Evolutionary conservation across 1,139 yeast genomes (phyloP), one percentile per base, ranked within the genome.

Genomic region (Ashbya aceris): DNA sequence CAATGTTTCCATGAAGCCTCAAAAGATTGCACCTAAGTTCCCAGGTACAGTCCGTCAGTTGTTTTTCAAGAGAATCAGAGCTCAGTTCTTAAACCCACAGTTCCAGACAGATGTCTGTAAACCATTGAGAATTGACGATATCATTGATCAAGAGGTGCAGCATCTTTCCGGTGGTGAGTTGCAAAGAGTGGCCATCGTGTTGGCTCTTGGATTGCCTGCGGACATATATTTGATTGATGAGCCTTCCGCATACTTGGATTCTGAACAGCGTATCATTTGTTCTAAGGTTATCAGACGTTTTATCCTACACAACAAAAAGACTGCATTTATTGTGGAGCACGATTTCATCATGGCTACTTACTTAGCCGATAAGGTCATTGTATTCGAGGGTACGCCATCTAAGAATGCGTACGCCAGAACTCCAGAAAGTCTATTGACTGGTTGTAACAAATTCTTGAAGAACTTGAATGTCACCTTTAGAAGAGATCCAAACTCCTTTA

Each of bases 271-370:
- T 86, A 86, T 91, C 62, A 83, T 91, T 55, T 93, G 98, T 73
- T 84, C 98, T 46, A 91, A 91, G 73, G 98, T 91, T 53, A 93
- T 91, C 61, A 84, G 96, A 76, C 83, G 96, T 68, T 91, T 86
- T 63, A 85, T 93, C 60, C 73, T 91, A 64, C 98, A 91, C 65
- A 79, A 96, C 54, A 89, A 91, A 73, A 91, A 89, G 75, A 87
- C 98, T 38, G 98, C 98, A 8, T 91, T 91, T 64, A 74, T 91
- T 58, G 99, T 91, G 48, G 99, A 91, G 81, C 99, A 91, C 80
- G 99, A 91, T 79, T 91, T 91, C 76, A 91, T 91, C 70, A 91
- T 91, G 98, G 97, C 98, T 51, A 91, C 98, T 26, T 91, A 91
- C 66, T 76, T 91, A 72, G 98, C 99, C 49, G 98, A 91, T 68